phyloP scores from a whole-genome alignment of 1,284 basidiomycete genomes.

The Cutaneotrichosporon mucoides region DNA sequence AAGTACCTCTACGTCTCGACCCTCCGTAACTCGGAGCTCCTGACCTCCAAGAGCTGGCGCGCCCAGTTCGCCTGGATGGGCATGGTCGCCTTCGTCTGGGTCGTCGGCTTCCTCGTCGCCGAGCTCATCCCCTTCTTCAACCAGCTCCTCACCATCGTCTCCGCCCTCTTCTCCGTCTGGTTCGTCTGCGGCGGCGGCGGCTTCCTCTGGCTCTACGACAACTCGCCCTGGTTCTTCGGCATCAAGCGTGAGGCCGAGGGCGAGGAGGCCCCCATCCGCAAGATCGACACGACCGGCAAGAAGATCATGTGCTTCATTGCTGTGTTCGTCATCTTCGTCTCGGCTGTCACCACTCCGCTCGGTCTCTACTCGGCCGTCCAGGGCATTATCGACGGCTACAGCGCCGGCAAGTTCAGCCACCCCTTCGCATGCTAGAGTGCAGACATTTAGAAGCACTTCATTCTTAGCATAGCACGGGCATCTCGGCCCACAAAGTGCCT shows the following conservation, averaged over 20 bases:
- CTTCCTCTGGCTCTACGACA: constrained; percentile 40
- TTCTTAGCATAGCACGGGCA: too few species aligned
- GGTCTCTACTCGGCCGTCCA: constrained; percentile 41
- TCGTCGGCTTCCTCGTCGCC: constrained; percentile 38
- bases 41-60: constrained; percentile 31
- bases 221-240: constrained; percentile 24
- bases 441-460: too few species aligned
- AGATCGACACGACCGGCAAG: constrained; percentile 15
- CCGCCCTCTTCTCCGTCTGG: constrained; percentile 41
- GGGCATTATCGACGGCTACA: constrained; percentile 39
- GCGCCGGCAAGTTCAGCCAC: constrained; percentile 31
- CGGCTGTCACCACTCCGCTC: constrained; percentile 37
- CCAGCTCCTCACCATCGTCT: constrained; percentile 42
- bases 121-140: constrained; percentile 47
- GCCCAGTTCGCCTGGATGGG: constrained; percentile 35
- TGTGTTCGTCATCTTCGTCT: constrained; percentile 23
- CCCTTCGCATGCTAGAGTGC: constrained; percentile 37
- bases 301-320: constrained; percentile 24
- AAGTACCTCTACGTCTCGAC: constrained; percentile 41
- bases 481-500: too few species aligned
- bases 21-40: constrained; percentile 32
- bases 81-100: constrained; percentile 38
- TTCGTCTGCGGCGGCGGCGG: constrained; percentile 39
- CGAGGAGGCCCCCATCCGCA: constrained; percentile 2
- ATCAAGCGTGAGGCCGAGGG: constrained; percentile 13